Conservation (phyloP, 164 flowering plant species). For the Aristolochia fimbriata region DNA sequence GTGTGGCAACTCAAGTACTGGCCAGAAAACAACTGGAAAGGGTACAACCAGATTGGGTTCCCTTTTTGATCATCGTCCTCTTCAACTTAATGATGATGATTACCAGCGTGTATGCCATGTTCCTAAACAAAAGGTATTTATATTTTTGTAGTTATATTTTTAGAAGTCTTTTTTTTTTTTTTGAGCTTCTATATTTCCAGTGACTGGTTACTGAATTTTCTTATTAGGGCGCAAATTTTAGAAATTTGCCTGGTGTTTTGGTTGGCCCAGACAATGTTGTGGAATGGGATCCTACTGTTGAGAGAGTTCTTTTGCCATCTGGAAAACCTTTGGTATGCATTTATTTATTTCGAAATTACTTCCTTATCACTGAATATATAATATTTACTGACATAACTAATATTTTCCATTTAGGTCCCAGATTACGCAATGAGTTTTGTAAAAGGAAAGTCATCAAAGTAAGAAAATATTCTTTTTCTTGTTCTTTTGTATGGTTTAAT, state of each 20-base stretch:
- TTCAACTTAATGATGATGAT: constrained; percentile 55
- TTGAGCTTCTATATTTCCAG: neutral
- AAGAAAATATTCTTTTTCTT: constrained; percentile 8
- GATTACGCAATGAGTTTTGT: constrained; percentile 69
- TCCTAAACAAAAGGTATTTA: constrained; percentile 67
- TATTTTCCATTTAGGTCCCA: constrained; percentile 42
- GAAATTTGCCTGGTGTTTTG: constrained; percentile 64
- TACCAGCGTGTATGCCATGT: constrained; percentile 51
- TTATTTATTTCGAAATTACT: too few relatives aligned
- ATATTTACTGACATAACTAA: neutral
- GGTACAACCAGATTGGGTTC: neutral
- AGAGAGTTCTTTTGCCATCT: constrained; percentile 34
- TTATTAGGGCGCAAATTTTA: constrained; percentile 66
- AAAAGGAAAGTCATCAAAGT: constrained; percentile 61
- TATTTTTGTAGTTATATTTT: neutral
- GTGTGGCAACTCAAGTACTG: constrained; percentile 5
- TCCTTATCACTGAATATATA: too few relatives aligned
- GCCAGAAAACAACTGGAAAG: neutral
- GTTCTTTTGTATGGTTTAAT: neutral
- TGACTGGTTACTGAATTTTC: neutral
- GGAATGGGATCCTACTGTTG: constrained; percentile 39
- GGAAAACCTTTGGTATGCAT: constrained; percentile 62
- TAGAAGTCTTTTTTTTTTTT: neutral
- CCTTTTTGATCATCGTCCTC: constrained; percentile 61
- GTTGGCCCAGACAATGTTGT: constrained; percentile 47